Evolutionary conservation across 495 filamentous ascomycete genomes (phyloP), one percentile per base, ranked within the genome.

Genomic region (Penicillium psychrofluorescens): DNA sequence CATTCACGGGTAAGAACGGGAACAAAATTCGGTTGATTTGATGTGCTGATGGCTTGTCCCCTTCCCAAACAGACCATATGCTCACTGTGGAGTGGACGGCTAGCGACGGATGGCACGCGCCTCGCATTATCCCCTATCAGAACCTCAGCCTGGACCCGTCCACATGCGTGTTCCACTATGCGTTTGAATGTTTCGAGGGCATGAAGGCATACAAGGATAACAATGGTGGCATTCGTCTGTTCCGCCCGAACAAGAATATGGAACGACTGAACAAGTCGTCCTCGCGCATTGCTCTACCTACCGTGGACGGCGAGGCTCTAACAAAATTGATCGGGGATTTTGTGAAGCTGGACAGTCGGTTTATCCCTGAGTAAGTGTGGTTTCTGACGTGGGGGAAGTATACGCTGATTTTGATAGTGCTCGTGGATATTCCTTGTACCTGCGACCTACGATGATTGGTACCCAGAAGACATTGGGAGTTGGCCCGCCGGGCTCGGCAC

Each of bases 161-260:
- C 6, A 90, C 89, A 35, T 97, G 90, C 71, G 92, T 96, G 36
- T 90, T 98, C 70, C 92, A 98, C 77, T 98, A 98, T 66, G 92
- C 86, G 33, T 97, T 97, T 58, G 86, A 90, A 62, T 88, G 83
- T 62, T 98, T 98, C 68, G 92, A 98, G 67, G 92, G 92, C 48
- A 94, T 97, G 90, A 98, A 98, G 70, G 94, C 94, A 30, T 97
- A 97, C 75, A 88, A 85, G 59, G 86, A 92, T 67, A 72, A 64
- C 38, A 63, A 76, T 11, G 88, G 87, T 39, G 56, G 81, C 36
- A 78, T 91, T 46, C 82, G 89, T 12, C 68, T 98, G 14, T 98
- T 98, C 77, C 81, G 92, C n/a, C 92, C 92, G 0, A 83, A 92
- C 66, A 89, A 83, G 74, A 98, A 98, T 71, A 96, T 96, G 92